A percentile compares a stretch with the other conserved stretches of the same genome.
Evolutionary conservation across 345 rosid species (phyloP).

Genomic region (Xanthoceras sorbifolium): DNA sequence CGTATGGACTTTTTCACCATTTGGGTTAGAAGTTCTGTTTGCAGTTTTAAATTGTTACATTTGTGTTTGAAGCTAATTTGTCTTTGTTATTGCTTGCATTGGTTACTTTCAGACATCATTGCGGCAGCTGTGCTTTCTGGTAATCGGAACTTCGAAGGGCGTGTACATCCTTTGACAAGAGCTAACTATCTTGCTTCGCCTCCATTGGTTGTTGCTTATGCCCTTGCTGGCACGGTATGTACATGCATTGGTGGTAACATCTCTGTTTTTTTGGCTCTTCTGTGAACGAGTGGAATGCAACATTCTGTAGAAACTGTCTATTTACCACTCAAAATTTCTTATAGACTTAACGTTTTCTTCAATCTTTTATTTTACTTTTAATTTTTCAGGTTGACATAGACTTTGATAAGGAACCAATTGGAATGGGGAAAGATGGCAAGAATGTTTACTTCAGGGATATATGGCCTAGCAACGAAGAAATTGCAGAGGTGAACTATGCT

Average conservation of each 20-base stretch:
- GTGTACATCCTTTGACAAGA: slow-evolving; percentile 78
- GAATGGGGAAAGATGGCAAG: slow-evolving; percentile 68
- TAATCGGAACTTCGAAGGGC: slow-evolving; percentile 85
- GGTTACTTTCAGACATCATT: slow-evolving; percentile 49
- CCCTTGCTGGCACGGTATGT: slow-evolving; percentile 81
- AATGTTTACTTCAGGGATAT: slow-evolving; percentile 63
- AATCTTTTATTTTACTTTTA: background rate
- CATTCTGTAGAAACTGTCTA: background rate
- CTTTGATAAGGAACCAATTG: slow-evolving; percentile 81
- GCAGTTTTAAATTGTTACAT: background rate
- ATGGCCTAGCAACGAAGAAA: slow-evolving; percentile 79
- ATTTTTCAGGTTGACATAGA: slow-evolving; percentile 73
- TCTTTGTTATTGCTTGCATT: slow-evolving; percentile 10
- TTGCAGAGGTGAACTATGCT: slow-evolving; percentile 54
- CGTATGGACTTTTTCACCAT: background rate
- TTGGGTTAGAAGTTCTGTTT: background rate
- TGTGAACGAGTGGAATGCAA: background rate
- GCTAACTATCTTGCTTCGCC: slow-evolving; percentile 95
- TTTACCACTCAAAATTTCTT: background rate
- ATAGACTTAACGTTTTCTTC: background rate
- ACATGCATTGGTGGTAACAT: background rate
- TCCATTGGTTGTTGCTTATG: slow-evolving; percentile 87
- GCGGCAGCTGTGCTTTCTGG: slow-evolving; percentile 92
- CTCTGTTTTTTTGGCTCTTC: background rate
- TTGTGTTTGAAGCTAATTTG: slow-evolving; percentile 7